These are phyloP conservation scores for Rosa rugosa DNA, from an alignment of 306 rosid genomes.

Conservation along the genomic window DNA sequence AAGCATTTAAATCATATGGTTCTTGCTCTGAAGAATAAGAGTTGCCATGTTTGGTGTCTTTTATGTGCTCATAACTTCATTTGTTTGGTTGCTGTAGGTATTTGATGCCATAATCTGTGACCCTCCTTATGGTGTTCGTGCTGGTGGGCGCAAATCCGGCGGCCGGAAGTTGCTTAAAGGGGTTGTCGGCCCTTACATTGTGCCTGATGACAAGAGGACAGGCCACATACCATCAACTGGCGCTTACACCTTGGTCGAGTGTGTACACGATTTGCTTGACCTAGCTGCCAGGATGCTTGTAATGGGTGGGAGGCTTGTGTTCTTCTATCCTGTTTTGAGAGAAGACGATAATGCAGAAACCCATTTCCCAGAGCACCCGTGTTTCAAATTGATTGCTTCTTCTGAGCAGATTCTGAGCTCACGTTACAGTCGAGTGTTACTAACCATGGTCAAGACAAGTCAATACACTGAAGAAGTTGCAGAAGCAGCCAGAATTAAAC, in stretches of 20 bases:
- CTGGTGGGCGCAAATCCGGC: slow-evolving; percentile 98
- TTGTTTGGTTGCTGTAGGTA: slow-evolving; percentile 40
- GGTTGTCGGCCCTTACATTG: slow-evolving; percentile 62
- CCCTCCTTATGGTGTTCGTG: slow-evolving; percentile 99
- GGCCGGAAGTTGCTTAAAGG: slow-evolving; percentile 93
- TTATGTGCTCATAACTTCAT: not conserved
- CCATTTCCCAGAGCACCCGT: slow-evolving; percentile 75
- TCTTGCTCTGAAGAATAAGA: not conserved
- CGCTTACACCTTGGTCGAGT: slow-evolving; percentile 79
- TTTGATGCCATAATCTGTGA: slow-evolving; percentile 96
- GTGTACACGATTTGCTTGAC: slow-evolving; percentile 94
- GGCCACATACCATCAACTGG: slow-evolving; percentile 97
- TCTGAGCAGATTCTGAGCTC: slow-evolving; percentile 95
- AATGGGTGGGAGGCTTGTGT: slow-evolving; percentile 84
- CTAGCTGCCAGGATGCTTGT: slow-evolving; percentile 86
- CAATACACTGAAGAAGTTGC: slow-evolving; percentile 74
- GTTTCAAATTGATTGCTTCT: slow-evolving; percentile 62
- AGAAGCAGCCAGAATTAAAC: slow-evolving; percentile 64
- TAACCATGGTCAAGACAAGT: slow-evolving; percentile 77
- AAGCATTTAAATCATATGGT: not conserved
- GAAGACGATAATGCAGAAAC: slow-evolving; percentile 59
- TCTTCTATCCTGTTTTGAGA: slow-evolving; percentile 86
- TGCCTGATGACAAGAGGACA: slow-evolving; percentile 86
- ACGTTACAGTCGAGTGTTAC: slow-evolving; percentile 76
- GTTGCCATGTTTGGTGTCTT: not conserved